A percentile compares a stretch with the other conserved stretches of the same genome.
Evolutionary conservation across 108 stramenopile species (phyloP).

Genomic region (Tribonema minus): DNA sequence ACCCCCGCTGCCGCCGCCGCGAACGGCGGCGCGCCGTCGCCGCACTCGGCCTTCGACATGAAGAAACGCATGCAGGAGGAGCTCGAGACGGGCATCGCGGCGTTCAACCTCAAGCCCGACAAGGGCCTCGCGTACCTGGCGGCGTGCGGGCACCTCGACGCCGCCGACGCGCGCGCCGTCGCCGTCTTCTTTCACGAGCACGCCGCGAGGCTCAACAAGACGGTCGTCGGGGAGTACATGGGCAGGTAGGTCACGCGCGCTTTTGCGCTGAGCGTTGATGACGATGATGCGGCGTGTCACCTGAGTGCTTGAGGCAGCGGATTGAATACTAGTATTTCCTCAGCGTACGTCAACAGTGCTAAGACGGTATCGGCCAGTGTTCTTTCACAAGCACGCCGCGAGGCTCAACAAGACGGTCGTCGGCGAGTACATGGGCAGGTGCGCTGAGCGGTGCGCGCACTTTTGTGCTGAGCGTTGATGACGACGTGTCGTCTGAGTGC

Average conservation of each 20-base stretch:
- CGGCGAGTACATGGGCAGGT: slow-evolving; percentile 87
- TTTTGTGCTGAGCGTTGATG: too few species aligned
- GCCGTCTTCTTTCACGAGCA: slow-evolving; percentile 72
- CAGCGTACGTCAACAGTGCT: too few species aligned
- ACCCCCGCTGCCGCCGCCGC: neutral
- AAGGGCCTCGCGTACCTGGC: slow-evolving; percentile 77
- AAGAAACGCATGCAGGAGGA: slow-evolving; percentile 81
- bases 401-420: slow-evolving; percentile 78
- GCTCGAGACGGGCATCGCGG: slow-evolving; percentile 74
- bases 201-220: slow-evolving; percentile 65
- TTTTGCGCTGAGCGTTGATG: too few species aligned
- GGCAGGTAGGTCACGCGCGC: too few species aligned
- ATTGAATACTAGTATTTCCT: too few species aligned
- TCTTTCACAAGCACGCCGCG: too few species aligned
- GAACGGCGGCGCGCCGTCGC: neutral
- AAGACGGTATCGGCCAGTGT: too few species aligned
- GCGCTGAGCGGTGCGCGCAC: too few species aligned
- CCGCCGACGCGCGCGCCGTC: slow-evolving; percentile 63
- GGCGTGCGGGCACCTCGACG: slow-evolving; percentile 12
- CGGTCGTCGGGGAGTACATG: slow-evolving; percentile 8
- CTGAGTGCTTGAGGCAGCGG: too few species aligned
- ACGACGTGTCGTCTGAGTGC: too few species aligned
- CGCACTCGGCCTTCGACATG: slow-evolving; percentile 66
- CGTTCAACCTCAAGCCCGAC: slow-evolving; percentile 88
- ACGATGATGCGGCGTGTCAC: too few species aligned